Percentiles rank a stretch among this genome's conserved stretches.
Conservation (phyloP, 1,139 yeast species). For the Protomyces gravidus region DNA sequence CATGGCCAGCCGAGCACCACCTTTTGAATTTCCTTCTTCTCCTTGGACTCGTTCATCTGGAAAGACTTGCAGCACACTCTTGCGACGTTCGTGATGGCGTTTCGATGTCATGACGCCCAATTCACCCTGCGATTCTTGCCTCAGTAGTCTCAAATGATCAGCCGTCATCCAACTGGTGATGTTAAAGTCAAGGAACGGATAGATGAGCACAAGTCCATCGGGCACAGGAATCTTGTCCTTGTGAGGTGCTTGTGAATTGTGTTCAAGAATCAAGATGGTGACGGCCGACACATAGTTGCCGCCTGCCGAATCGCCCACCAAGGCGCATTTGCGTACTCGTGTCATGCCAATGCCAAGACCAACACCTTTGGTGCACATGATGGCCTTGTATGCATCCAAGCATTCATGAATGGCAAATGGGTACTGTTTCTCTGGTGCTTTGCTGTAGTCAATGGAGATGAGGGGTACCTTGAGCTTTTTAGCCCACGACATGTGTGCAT, state of each 20-base stretch:
- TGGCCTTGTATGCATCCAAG: constrained; percentile 42
- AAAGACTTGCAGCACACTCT: constrained; percentile 19
- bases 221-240: constrained; percentile 32
- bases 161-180: constrained; percentile 36
- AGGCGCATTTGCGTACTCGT: constrained; percentile 32
- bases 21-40: not conserved
- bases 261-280: constrained; percentile 33
- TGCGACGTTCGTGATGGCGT: constrained; percentile 21
- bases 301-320: constrained; percentile 38
- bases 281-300: constrained; percentile 36
- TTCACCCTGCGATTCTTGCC: constrained; percentile 34
- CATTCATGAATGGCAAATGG: constrained; percentile 52
- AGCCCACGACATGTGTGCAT: constrained; percentile 34
- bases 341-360: constrained; percentile 35
- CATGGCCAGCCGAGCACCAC: constrained; percentile 34
- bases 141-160: constrained; percentile 34
- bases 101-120: constrained; percentile 27
- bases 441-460: constrained; percentile 35
- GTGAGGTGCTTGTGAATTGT: constrained; percentile 5
- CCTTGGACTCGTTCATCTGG: constrained; percentile 8
- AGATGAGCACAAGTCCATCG: constrained; percentile 35
- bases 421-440: constrained; percentile 51
- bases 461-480: constrained; percentile 35
- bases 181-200: constrained; percentile 37
- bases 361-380: constrained; percentile 34